Base-by-base conservation (phyloP, 2,329 filamentous ascomycete species). In the Ophiostoma ulmi region DNA sequence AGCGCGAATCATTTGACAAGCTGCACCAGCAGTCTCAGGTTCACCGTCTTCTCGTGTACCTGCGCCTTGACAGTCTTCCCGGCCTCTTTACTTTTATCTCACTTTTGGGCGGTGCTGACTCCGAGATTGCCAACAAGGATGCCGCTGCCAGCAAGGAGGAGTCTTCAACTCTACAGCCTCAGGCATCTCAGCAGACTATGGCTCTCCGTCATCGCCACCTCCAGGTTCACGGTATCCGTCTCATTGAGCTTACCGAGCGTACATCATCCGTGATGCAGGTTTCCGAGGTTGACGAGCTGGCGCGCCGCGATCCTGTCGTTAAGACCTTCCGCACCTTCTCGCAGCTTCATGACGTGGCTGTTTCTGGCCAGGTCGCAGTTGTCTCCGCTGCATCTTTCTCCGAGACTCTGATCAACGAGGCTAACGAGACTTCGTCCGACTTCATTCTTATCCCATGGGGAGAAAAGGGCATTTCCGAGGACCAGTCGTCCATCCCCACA, bases 191-290 rank as follows among this genome's bases (percentile, higher is more conserved):
- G 76, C 0, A 85, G 77, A 3, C 82, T 78, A 7, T 5, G 17
- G 35, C 3, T 52, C 73, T 73, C 48, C 74, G 63, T 8, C 82
- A 80, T 69, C 81, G 83, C 10, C 85, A 87, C 0, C 83, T 94
- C 0, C 86, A 91, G 76, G 90, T 93, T 0, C 92, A 97, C 75
- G 94, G 93, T 41, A 81, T 97, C n/a, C 90, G 94, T 17, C 85
- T 98, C 20, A 81, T 96, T 67, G 92, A 96, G 77, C 86, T 98
- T 14, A 96, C 92, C 0, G 94, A 97, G 75, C 93, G 94, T 85
- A 91, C 92, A 61, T 97, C 94, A 0, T 94, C 93, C 22, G 94
- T 97, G 75, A 98, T 98, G 94, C 90, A 92, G 75, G 92, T 97
- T 13, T 90, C 93, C 0, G 93, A 96, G 76, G 85, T 90, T 3